A percentile compares a stretch with the other conserved stretches of the same genome.
Evolutionary conservation across 2,329 filamentous ascomycete species (phyloP).

Genomic region (Pezizomycotina sp.): DNA sequence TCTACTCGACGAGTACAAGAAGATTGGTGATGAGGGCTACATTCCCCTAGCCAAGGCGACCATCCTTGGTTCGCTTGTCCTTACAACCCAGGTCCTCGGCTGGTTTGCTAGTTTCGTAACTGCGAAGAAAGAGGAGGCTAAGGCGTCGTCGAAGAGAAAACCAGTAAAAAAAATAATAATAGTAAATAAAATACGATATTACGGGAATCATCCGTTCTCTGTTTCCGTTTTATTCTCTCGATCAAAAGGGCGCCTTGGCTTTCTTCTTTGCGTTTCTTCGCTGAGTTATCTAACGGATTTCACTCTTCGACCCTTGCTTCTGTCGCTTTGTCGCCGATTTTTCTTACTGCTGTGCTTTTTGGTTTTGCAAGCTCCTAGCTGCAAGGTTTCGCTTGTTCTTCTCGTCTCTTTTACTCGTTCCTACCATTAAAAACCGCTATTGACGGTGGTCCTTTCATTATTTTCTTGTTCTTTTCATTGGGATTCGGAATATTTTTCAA

Average conservation of each 20-base stretch:
- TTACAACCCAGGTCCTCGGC: conserved; percentile 29
- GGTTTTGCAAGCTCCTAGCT: too few relatives aligned
- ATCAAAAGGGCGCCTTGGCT: background rate
- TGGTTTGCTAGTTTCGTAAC: conserved; percentile 35
- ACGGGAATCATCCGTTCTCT: background rate
- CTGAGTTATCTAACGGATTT: conserved; percentile 3
- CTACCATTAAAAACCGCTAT: conserved; percentile 3
- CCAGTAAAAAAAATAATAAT: conserved; percentile 6
- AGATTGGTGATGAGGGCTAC: conserved; percentile 35
- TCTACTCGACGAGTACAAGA: conserved; percentile 46
- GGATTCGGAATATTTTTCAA: conserved; percentile 1
- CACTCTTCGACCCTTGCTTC: conserved; percentile 1
- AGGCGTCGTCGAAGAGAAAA: conserved; percentile 33
- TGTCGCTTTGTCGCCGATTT: background rate
- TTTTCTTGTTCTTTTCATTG: conserved; percentile 1
- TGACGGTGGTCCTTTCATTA: conserved; percentile 5
- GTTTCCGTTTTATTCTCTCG: background rate
- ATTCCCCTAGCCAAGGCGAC: conserved; percentile 55
- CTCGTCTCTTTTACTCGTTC: conserved; percentile 3
- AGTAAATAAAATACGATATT: conserved; percentile 2
- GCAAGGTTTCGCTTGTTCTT: background rate
- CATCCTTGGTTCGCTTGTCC: conserved; percentile 48
- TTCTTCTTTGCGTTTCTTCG: conserved; percentile 1
- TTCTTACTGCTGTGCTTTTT: background rate
- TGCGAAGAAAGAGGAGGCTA: conserved; percentile 45